Percentiles rank a stretch among this genome's conserved stretches.
Conservation (phyloP, 345 rosid genomes). For the Arabidopsis arenosa region DNA sequence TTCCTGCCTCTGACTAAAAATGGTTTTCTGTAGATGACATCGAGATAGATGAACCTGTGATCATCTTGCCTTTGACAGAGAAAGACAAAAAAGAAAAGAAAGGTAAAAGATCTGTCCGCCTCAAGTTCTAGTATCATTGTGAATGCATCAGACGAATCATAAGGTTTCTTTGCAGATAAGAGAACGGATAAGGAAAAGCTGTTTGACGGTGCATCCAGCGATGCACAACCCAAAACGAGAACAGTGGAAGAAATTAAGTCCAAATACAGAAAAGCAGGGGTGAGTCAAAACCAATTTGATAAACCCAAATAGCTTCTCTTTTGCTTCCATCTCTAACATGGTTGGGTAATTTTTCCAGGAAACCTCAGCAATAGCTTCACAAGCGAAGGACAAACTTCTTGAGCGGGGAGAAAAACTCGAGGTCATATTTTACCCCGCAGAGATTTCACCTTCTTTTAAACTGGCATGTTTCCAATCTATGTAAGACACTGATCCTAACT, state of each 20-base stretch:
- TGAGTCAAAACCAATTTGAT: conserved; percentile 37
- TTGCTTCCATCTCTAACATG: conserved; percentile 33
- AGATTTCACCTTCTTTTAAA: neutral
- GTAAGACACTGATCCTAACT: conserved; percentile 27
- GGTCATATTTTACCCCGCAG: conserved; percentile 46
- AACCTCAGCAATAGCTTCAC: conserved; percentile 72
- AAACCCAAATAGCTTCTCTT: neutral
- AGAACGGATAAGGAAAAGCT: conserved; percentile 61
- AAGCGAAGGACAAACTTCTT: conserved; percentile 74
- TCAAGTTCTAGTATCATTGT: conserved; percentile 7
- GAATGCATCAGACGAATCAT: conserved; percentile 17
- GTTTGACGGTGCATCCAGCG: conserved; percentile 67
- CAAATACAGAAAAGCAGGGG: conserved; percentile 74
- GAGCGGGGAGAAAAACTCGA: conserved; percentile 82
- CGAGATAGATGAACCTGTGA: conserved; percentile 62
- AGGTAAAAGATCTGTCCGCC: conserved; percentile 46
- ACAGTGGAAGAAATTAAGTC: conserved; percentile 87
- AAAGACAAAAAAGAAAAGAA: conserved; percentile 51
- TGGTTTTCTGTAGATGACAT: conserved; percentile 70
- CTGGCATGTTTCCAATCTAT: conserved; percentile 15
- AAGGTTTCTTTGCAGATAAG: conserved; percentile 54
- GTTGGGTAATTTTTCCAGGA: conserved; percentile 52
- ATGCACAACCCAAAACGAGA: conserved; percentile 65
- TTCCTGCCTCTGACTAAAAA: conserved; percentile 32
- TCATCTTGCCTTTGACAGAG: conserved; percentile 48